A percentile compares a stretch with the other conserved stretches of the same genome.
phyloP scores from a whole-genome alignment of 2,329 filamentous ascomycete species.

The Zymoseptoria passerinii region DNA sequence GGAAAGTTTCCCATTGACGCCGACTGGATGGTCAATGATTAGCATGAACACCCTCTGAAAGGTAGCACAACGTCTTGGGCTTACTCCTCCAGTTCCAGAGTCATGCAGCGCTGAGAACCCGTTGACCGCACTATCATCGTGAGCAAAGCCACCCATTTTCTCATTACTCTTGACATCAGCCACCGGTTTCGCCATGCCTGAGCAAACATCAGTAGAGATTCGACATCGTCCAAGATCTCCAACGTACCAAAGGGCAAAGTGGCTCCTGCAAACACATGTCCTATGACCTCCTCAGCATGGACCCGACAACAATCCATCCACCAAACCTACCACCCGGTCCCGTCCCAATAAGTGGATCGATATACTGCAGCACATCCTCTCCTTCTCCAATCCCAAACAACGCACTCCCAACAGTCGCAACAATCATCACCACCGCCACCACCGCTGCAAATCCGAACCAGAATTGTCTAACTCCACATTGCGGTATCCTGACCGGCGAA shows the following conservation, averaged over 20 bases:
- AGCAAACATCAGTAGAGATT: neutral
- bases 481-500: conserved; percentile 2
- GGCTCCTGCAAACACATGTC: conserved; percentile 38
- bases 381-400: conserved; percentile 26
- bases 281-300: neutral
- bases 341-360: conserved; percentile 17
- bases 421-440: conserved; percentile 6
- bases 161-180: conserved; percentile 25
- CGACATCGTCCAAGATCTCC: neutral
- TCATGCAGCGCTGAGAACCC: conserved; percentile 43
- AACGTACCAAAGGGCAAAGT: conserved; percentile 33
- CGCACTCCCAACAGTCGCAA: conserved; percentile 3
- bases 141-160: conserved; percentile 41
- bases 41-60: neutral
- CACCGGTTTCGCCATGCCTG: conserved; percentile 36
- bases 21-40: conserved; percentile 18
- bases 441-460: conserved; percentile 5
- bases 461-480: conserved; percentile 10
- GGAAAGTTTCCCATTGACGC: conserved; percentile 66
- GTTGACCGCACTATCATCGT: conserved; percentile 34
- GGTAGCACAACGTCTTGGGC: conserved; percentile 12
- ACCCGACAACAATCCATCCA: neutral
- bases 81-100: conserved; percentile 36
- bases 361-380: conserved; percentile 18
- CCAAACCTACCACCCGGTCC: conserved; percentile 8